These are phyloP conservation scores for Pseudomassariella vexata DNA, from an alignment of 2,329 filamentous ascomycete species.

Conservation along the genomic window DNA sequence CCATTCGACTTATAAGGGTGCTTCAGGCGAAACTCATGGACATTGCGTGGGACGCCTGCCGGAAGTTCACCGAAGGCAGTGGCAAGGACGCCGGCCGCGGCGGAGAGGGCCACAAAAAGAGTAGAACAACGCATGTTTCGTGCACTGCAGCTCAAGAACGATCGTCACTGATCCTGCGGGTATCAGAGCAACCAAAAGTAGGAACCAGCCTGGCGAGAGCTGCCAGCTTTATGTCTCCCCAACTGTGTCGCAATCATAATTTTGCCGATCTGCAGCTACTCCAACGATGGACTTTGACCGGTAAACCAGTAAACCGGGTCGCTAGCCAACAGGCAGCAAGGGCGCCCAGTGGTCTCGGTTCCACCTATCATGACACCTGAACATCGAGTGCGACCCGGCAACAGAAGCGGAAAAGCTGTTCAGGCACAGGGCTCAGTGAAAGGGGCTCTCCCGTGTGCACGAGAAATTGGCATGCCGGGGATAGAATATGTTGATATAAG, in stretches of 20 bases:
- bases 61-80: constrained; percentile 21
- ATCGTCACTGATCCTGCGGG: too few relatives aligned
- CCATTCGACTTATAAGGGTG: constrained; percentile 25
- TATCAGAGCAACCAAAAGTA: too few relatives aligned
- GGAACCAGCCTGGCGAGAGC: too few relatives aligned
- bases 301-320: too few relatives aligned
- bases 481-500: background rate
- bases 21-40: constrained; percentile 31
- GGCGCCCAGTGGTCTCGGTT: background rate
- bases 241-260: constrained; percentile 1
- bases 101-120: constrained; percentile 15
- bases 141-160: background rate
- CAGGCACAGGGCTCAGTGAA: too few relatives aligned
- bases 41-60: constrained; percentile 25
- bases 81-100: constrained; percentile 16
- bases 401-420: constrained; percentile 5
- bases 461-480: too few relatives aligned
- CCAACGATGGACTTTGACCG: background rate
- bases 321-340: too few relatives aligned
- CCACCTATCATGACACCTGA: constrained; percentile 5
- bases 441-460: too few relatives aligned
- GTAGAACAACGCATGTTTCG: constrained; percentile 17
- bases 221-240: background rate
- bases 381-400: constrained; percentile 1
- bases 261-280: constrained; percentile 2